phyloP scores from a whole-genome alignment of 140 eudicot species.

The Stevia rebaudiana region DNA sequence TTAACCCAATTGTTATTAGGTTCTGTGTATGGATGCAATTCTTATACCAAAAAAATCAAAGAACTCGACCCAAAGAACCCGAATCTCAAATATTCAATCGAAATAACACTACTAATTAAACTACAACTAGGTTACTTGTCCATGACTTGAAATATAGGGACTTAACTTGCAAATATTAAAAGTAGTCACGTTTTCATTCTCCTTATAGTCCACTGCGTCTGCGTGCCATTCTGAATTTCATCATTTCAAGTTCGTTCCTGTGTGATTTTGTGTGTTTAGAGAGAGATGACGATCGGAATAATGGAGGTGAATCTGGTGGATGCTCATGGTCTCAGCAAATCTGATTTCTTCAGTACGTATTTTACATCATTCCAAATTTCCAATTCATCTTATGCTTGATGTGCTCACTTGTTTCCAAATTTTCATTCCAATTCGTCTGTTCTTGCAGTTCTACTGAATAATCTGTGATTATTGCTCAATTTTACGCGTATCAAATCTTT shows the following conservation, averaged over 20 bases:
- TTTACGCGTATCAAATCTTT: not conserved
- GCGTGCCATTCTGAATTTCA: conserved; percentile 5
- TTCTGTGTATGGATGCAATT: no score
- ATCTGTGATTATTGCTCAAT: not conserved
- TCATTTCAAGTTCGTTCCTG: not conserved
- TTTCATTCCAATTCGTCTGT: not conserved
- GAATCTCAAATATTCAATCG: no score
- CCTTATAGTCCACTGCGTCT: not conserved
- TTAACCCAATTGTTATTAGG: no score
- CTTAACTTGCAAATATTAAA: no score
- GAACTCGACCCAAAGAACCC: no score
- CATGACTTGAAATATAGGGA: no score
- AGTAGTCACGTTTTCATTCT: not conserved
- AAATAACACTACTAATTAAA: no score
- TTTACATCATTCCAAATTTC: not conserved
- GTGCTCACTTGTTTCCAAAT: not conserved
- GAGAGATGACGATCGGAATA: conserved; percentile 39
- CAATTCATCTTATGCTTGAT: not conserved
- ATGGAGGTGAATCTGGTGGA: conserved; percentile 59
- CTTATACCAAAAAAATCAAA: no score
- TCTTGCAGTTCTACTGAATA: not conserved
- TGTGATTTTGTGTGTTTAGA: not conserved
- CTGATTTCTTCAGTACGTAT: conserved; percentile 44
- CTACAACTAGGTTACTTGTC: no score
- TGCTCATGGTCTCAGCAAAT: conserved; percentile 49